Percentiles rank a stretch among this genome's conserved stretches.
Conservation (phyloP, 495 filamentous ascomycete species). For the Penicillium cataractarum region DNA sequence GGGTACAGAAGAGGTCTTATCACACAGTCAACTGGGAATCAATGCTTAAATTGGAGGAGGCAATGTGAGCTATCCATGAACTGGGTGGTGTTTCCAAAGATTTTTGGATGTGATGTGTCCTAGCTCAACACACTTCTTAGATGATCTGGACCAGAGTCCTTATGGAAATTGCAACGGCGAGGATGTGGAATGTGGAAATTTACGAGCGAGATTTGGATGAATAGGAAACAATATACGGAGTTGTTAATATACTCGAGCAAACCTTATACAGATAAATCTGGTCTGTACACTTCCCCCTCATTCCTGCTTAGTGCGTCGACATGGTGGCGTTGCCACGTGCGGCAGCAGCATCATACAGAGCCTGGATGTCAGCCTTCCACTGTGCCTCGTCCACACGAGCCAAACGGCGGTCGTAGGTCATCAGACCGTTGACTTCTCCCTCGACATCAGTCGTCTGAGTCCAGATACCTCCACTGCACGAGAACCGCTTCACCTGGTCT, state of each 20-base stretch:
- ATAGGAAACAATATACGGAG: not conserved
- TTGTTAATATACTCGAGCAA: not conserved
- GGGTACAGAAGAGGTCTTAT: conserved; percentile 1
- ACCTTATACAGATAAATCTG: not conserved
- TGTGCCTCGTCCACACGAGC: conserved; percentile 56
- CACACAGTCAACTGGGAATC: not conserved
- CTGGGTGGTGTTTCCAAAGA: not conserved
- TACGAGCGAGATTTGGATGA: not conserved
- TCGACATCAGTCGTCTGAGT: conserved; percentile 76
- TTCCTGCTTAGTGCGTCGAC: not conserved
- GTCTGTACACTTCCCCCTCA: not conserved
- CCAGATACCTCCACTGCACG: conserved; percentile 63
- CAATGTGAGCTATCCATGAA: conserved; percentile 9
- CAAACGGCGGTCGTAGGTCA: conserved; percentile 66
- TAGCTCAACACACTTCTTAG: not conserved
- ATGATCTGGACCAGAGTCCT: conserved; percentile 9
- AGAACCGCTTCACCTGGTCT: conserved; percentile 57
- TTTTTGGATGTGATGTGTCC: conserved; percentile 11
- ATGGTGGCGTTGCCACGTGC: conserved; percentile 24
- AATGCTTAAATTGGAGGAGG: not conserved
- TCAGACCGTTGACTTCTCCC: conserved; percentile 71
- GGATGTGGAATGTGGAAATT: not conserved
- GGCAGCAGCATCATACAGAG: conserved; percentile 57
- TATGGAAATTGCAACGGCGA: not conserved
- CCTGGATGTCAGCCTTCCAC: conserved; percentile 64